Evolutionary conservation across 495 filamentous ascomycete species (phyloP).

Genomic region (Penicillium waksmanii): DNA sequence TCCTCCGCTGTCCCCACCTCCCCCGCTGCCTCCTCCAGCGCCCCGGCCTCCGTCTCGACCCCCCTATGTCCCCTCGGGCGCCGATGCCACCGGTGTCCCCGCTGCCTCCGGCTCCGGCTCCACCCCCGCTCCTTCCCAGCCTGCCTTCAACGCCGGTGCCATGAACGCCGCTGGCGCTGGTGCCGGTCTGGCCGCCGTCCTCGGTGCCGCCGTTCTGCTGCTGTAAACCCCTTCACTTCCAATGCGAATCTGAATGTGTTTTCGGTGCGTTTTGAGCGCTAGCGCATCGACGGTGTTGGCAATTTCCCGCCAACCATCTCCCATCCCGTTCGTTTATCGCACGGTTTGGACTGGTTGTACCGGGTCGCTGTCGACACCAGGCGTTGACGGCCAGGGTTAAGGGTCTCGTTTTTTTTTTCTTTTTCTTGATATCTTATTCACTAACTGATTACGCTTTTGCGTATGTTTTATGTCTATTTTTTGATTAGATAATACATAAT

Average conservation of each 20-base stretch:
- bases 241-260: slow-evolving; percentile 4
- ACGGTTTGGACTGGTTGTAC: background rate
- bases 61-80: slow-evolving; percentile 55
- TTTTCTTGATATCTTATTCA: slow-evolving; percentile 10
- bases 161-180: slow-evolving; percentile 59
- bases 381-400: slow-evolving; percentile 16
- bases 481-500: slow-evolving; percentile 35
- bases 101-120: slow-evolving; percentile 28
- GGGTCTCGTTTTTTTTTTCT: slow-evolving; percentile 13
- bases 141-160: slow-evolving; percentile 53
- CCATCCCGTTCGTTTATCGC: background rate
- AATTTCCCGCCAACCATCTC: background rate
- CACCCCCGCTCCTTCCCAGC: slow-evolving; percentile 54
- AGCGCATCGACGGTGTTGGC: slow-evolving; percentile 11
- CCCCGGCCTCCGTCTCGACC: slow-evolving; percentile 46
- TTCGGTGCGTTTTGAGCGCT: slow-evolving; percentile 10
- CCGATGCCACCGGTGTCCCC: slow-evolving; percentile 15
- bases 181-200: slow-evolving; percentile 71
- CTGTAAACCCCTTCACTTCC: slow-evolving; percentile 56
- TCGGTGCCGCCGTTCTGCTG: slow-evolving; percentile 73
- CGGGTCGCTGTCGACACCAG: slow-evolving; percentile 4
- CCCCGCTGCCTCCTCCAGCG: slow-evolving; percentile 53
- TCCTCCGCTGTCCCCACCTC: slow-evolving; percentile 35
- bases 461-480: slow-evolving; percentile 34
- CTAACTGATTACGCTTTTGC: slow-evolving; percentile 10